A percentile compares a stretch with the other conserved stretches of the same genome.
Evolutionary conservation across 345 rosid species (phyloP).

Genomic region (Capsella bursapastoris): DNA sequence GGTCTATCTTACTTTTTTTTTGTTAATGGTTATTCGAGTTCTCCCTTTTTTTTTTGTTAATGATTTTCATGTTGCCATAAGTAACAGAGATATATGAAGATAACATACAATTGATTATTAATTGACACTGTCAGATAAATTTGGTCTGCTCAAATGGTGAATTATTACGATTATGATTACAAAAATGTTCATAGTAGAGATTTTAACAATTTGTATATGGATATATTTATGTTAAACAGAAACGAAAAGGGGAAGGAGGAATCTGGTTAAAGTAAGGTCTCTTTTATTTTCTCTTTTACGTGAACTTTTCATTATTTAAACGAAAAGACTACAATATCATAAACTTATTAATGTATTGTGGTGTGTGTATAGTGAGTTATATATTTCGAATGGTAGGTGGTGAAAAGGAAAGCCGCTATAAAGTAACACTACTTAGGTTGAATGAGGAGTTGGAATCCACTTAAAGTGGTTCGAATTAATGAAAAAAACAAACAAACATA

Average conservation of each 20-base stretch:
- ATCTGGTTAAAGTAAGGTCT: constrained; percentile 64
- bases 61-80: constrained; percentile 5
- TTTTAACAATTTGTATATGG: background rate
- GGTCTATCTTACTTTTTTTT: background rate
- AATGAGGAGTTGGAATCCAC: constrained; percentile 98
- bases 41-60: background rate
- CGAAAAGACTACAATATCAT: constrained; percentile 11
- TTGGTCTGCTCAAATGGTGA: background rate
- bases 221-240: constrained; percentile 7
- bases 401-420: constrained; percentile 84
- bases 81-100: background rate
- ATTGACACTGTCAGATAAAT: constrained; percentile 2
- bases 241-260: constrained; percentile 25
- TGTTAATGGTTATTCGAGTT: constrained; percentile 1
- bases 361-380: constrained; percentile 45
- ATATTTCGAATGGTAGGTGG: constrained; percentile 76
- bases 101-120: background rate
- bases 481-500: constrained; percentile 20
- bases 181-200: background rate
- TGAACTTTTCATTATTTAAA: constrained; percentile 33
- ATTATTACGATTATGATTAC: background rate
- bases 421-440: constrained; percentile 60
- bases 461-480: constrained; percentile 52
- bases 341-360: constrained; percentile 6
- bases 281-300: constrained; percentile 42